Conservation (phyloP, 129 eudicot genomes). For the Lactuca saligna region DNA sequence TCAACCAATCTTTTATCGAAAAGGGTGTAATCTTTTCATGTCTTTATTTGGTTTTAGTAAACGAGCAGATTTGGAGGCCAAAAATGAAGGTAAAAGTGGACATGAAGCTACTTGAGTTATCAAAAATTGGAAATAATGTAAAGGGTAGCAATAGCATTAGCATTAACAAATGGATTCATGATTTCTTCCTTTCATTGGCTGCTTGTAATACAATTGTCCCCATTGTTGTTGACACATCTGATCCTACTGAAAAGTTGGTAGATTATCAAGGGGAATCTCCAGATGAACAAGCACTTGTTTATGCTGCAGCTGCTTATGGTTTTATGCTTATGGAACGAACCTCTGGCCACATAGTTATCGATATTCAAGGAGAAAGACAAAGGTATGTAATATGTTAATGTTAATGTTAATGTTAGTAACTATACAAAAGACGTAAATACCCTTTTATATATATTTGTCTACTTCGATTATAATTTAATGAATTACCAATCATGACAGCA, state of each 20-base stretch:
- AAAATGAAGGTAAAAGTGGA: conserved; percentile 80
- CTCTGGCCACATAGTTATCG: conserved; percentile 94
- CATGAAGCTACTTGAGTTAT: conserved; percentile 49
- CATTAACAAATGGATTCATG: conserved; percentile 50
- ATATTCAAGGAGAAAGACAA: conserved; percentile 85
- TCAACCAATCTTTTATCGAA: conserved; percentile 10
- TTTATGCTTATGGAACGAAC: conserved; percentile 88
- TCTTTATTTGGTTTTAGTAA: conserved; percentile 46
- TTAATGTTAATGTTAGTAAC: conserved; percentile 14
- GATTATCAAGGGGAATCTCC: conserved; percentile 99
- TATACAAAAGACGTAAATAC: not conserved
- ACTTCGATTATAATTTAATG: conserved; percentile 14
- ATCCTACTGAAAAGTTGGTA: conserved; percentile 58
- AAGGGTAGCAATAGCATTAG: conserved; percentile 48
- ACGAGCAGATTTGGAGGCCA: conserved; percentile 76
- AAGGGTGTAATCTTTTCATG: conserved; percentile 7
- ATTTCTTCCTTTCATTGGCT: conserved; percentile 91
- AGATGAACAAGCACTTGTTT: conserved; percentile 96
- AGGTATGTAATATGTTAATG: conserved; percentile 43
- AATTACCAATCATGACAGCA: conserved; percentile 23
- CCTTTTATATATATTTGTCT: not conserved
- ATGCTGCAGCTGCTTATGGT: conserved; percentile 99
- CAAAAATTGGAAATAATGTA: conserved; percentile 43
- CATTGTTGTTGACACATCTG: conserved; percentile 58
- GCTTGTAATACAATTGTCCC: conserved; percentile 99